These are phyloP conservation scores for Phaffomyces opuntiae DNA, from an alignment of 805 yeast species.

Conservation along the genomic window DNA sequence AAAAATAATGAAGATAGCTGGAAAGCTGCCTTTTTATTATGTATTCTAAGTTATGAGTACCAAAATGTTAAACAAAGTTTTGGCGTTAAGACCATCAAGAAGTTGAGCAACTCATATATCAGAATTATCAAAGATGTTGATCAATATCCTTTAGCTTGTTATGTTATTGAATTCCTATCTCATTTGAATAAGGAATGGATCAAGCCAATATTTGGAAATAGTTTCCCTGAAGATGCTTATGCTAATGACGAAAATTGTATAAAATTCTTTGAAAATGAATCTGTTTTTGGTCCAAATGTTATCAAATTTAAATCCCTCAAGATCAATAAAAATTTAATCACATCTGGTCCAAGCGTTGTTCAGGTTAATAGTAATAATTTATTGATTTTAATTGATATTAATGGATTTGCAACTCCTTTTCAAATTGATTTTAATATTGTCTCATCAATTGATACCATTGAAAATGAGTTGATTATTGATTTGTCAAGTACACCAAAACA, in stretches of 20 bases:
- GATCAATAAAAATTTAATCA: slow-evolving; percentile 2
- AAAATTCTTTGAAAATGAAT: slow-evolving; percentile 8
- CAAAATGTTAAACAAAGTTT: slow-evolving; percentile 1
- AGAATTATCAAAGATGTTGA: slow-evolving; percentile 5
- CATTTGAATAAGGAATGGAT: slow-evolving; percentile 8
- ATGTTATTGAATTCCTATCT: slow-evolving; percentile 18
- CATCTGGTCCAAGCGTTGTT: slow-evolving; percentile 8
- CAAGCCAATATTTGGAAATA: background rate
- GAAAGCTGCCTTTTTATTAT: slow-evolving; percentile 22
- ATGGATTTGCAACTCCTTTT: slow-evolving; percentile 17
- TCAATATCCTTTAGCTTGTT: slow-evolving; percentile 14
- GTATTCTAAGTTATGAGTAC: slow-evolving; percentile 21
- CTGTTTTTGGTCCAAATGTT: slow-evolving; percentile 4
- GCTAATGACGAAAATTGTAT: slow-evolving; percentile 17
- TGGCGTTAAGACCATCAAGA: background rate
- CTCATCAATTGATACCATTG: background rate
- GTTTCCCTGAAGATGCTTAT: background rate
- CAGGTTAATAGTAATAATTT: slow-evolving; percentile 10
- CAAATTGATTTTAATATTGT: slow-evolving; percentile 12
- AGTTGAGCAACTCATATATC: background rate
- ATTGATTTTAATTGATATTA: slow-evolving; percentile 11
- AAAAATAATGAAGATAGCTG: slow-evolving; percentile 14
- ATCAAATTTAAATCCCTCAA: slow-evolving; percentile 5
- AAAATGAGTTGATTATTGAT: slow-evolving; percentile 1
- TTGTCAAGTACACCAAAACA: slow-evolving; percentile 7